Conservation (phyloP, 129 eudicot species). For the Dittrichia graveolens region DNA sequence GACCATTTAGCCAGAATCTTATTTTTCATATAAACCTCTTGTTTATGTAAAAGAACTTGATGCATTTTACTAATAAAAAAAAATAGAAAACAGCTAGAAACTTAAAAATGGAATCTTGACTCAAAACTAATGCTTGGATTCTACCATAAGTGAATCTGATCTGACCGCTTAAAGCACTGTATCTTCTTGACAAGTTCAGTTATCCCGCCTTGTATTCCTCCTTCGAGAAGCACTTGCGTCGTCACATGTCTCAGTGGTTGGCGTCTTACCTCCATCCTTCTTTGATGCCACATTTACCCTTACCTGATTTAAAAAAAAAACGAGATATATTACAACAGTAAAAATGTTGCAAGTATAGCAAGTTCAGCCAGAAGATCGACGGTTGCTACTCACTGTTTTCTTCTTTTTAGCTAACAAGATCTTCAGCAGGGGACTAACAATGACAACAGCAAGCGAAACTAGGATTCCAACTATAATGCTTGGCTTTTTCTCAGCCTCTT, state of each 20-base stretch:
- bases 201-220: constrained; percentile 57
- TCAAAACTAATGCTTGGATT: constrained; percentile 34
- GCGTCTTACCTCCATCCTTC: constrained; percentile 43
- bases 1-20: constrained; percentile 9
- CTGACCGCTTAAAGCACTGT: neutral
- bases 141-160: constrained; percentile 27
- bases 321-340: neutral
- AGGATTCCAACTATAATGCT: constrained; percentile 63
- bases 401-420: constrained; percentile 59
- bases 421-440: constrained; percentile 51
- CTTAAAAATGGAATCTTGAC: constrained; percentile 11
- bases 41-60: constrained; percentile 32
- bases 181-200: constrained; percentile 22
- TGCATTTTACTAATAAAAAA: neutral
- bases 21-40: constrained; percentile 28
- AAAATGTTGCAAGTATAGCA: neutral
- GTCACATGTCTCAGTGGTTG: constrained; percentile 39
- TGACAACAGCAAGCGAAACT: constrained; percentile 48
- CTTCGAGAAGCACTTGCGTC: constrained; percentile 52
- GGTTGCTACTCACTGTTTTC: constrained; percentile 52
- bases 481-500: constrained; percentile 82
- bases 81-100: neutral
- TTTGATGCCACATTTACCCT: constrained; percentile 29
- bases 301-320: constrained; percentile 22
- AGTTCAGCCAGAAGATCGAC: neutral